Base-by-base conservation (phyloP, 768 basidiomycete genomes). In the Auricularia cornea region DNA sequence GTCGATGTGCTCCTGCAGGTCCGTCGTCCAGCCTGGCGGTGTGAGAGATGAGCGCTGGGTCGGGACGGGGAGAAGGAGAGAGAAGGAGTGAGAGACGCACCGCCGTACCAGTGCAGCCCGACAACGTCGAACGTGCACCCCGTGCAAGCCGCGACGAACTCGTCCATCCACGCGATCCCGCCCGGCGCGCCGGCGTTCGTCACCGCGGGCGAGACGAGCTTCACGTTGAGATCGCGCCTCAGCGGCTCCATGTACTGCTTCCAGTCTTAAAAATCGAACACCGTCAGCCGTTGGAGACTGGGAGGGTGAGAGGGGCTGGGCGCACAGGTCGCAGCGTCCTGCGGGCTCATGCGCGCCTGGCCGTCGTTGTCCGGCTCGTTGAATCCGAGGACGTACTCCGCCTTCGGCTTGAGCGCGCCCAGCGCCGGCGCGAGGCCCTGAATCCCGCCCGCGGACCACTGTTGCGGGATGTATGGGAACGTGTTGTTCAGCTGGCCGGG, bases 361-460 rank as follows among this genome's bases (percentile, higher is more conserved):
- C 54, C 63, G 20, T 40, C 59, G 60, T 64, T 60, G 32, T 64
- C 64, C 16, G 64, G 64, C 60, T 64, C 64, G 56, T 64, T 64
- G 60, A 64, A 61, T 29, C 60, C 60, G 18, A 64, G 60, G 2
- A 64, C 23, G 18, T 30, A 32, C 18, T 56, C 26, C 23, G 64
- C 10, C 5, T 59, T 52, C 32, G 38, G 2, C 11, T 31, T 23
- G 35, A 10, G 23, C 44, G 10, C 20, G 26, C n/a, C 33, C 3
- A 64, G 4, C 28, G 41, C 41, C 4, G 60, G 5, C 23, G 29
- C 31, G 60, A 64, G 30, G 35, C 28, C 32, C 18, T 44, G 44
- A 26, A 64, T 61, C 18, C 64, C 64, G 12, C 57, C 52, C 16
- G 60, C 54, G 23, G 48, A 44, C 64, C 64, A 64, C 41, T 64